phyloP scores from a whole-genome alignment of 140 eudicot species.

The Oenanthe javanica region DNA sequence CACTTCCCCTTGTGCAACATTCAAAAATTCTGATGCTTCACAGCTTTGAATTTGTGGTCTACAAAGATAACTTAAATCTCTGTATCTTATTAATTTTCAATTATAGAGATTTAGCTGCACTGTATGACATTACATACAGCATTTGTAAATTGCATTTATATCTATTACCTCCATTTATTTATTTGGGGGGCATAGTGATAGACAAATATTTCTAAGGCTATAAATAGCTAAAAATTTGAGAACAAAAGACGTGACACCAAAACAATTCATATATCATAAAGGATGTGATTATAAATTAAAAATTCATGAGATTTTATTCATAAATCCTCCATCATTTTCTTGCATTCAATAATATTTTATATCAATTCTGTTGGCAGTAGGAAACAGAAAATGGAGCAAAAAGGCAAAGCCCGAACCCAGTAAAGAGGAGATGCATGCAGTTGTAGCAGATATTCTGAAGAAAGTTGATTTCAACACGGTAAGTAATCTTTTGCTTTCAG shows the following conservation, averaged over 20 bases:
- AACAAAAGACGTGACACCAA: neutral
- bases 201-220: no score
- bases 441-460: no score
- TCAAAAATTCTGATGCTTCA: neutral
- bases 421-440: no score
- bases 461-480: slow-evolving; percentile 72
- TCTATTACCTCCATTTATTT: neutral
- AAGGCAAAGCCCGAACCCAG: slow-evolving; percentile 29
- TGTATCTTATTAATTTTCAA: neutral
- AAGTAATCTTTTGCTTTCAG: slow-evolving; percentile 20
- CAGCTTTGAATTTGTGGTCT: neutral
- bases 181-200: neutral
- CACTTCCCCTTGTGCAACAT: neutral
- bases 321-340: neutral
- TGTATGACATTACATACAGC: neutral
- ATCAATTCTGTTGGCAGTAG: slow-evolving; percentile 7
- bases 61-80: neutral
- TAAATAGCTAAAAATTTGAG: neutral
- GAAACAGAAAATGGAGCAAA: slow-evolving; percentile 24
- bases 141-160: neutral
- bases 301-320: neutral
- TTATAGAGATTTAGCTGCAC: neutral
- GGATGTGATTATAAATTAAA: neutral
- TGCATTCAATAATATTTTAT: neutral
- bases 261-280: neutral